A percentile compares a stretch with the other conserved stretches of the same genome.
Evolutionary conservation across 305 asterid genomes (phyloP).

Genomic region (Nicotiana rustica): DNA sequence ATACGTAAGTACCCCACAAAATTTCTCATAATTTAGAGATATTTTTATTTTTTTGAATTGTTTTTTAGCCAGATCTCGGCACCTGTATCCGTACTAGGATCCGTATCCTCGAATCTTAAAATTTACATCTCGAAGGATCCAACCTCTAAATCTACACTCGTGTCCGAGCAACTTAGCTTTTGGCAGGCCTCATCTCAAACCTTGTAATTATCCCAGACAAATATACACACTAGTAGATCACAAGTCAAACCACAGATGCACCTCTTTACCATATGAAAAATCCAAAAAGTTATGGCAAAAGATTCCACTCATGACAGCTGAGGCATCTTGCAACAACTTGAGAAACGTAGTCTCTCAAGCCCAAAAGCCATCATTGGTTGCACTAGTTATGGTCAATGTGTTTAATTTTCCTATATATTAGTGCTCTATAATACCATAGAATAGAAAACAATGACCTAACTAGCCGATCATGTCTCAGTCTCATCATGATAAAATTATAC

Average conservation of each 20-base stretch:
- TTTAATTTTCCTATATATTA: not conserved
- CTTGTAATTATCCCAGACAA: not conserved
- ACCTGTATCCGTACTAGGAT: too few species aligned
- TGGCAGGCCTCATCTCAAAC: not conserved
- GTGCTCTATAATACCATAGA: not conserved
- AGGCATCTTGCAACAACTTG: constrained; percentile 13
- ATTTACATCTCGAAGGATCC: too few species aligned
- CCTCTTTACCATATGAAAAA: not conserved
- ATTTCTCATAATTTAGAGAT: too few species aligned
- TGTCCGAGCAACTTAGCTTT: too few species aligned
- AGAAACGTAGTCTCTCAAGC: not conserved
- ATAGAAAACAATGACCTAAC: constrained; percentile 9
- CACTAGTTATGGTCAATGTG: not conserved
- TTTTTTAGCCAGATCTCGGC: too few species aligned
- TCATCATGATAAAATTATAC: not conserved
- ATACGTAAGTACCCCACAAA: too few species aligned
- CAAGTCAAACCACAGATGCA: not conserved
- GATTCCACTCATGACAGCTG: not conserved
- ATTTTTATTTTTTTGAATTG: too few species aligned
- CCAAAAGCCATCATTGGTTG: not conserved
- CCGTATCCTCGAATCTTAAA: too few species aligned
- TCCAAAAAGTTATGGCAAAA: not conserved
- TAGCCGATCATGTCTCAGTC: not conserved
- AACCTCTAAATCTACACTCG: too few species aligned
- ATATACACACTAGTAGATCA: not conserved